phyloP scores from a whole-genome alignment of 2,329 filamentous ascomycete species.

The Pseudocercospora fuligena region DNA sequence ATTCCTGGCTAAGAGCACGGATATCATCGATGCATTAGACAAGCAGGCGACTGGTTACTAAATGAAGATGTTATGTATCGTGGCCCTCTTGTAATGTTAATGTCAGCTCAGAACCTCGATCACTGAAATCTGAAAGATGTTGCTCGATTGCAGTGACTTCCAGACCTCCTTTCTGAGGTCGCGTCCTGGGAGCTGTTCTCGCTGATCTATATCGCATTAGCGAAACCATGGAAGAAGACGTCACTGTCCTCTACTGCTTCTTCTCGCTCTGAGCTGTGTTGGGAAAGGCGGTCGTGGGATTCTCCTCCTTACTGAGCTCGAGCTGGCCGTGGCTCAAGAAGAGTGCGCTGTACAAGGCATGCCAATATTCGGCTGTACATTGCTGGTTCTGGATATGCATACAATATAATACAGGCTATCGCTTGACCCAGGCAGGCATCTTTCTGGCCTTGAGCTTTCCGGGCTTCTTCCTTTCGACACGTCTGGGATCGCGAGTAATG shows the following conservation, averaged over 20 bases:
- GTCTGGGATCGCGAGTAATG: slow-evolving; percentile 86
- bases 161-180: too few relatives aligned
- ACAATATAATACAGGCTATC: slow-evolving; percentile 46
- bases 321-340: not conserved
- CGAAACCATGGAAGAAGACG: too few relatives aligned
- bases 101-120: too few relatives aligned
- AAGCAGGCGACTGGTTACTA: slow-evolving; percentile 13
- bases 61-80: not conserved
- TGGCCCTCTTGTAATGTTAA: too few relatives aligned
- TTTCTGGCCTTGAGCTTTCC: slow-evolving; percentile 96
- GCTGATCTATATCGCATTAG: too few relatives aligned
- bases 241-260: too few relatives aligned
- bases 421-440: slow-evolving; percentile 97
- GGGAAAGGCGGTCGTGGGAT: not conserved
- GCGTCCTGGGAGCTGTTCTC: too few relatives aligned
- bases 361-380: not conserved
- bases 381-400: slow-evolving; percentile 6
- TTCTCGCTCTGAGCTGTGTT: not conserved
- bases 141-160: too few relatives aligned
- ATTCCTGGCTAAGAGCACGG: slow-evolving; percentile 28
- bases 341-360: not conserved
- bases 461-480: slow-evolving; percentile 97
- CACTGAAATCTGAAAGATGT: too few relatives aligned
- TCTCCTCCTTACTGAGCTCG: not conserved
- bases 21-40: slow-evolving; percentile 25